phyloP scores from a whole-genome alignment of 2,329 filamentous ascomycete genomes.

The Ceratocystis harringtonii region DNA sequence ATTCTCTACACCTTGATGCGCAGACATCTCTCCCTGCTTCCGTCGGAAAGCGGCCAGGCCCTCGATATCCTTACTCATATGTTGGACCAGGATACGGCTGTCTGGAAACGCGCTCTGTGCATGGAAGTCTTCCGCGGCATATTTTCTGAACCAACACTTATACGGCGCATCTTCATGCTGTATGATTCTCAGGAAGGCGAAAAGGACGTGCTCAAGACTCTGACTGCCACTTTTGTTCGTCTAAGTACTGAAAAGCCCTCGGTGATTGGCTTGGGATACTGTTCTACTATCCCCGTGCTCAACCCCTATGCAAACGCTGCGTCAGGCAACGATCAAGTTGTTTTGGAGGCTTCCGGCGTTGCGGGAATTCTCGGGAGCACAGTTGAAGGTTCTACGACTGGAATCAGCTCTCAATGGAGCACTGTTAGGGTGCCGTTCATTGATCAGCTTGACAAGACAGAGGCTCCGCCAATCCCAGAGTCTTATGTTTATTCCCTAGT shows the following conservation, averaged over 20 bases:
- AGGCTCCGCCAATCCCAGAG: conserved; percentile 68
- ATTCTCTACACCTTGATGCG: conserved; percentile 71
- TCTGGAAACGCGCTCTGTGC: conserved; percentile 80
- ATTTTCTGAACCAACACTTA: conserved; percentile 63
- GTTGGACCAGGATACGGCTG: conserved; percentile 66
- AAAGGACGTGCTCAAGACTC: conserved; percentile 62
- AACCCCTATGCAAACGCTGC: conserved; percentile 41
- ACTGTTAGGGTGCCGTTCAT: conserved; percentile 73
- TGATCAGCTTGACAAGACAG: conserved; percentile 85
- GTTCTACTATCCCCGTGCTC: conserved; percentile 66
- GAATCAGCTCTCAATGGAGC: conserved; percentile 88
- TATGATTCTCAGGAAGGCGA: conserved; percentile 62
- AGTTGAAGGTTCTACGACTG: conserved; percentile 51
- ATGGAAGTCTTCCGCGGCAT: conserved; percentile 83
- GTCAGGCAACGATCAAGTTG: conserved; percentile 60
- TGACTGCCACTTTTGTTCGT: conserved; percentile 80
- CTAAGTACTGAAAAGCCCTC: conserved; percentile 80
- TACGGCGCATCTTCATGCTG: conserved; percentile 63
- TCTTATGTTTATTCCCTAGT: conserved; percentile 89
- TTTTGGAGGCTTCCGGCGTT: conserved; percentile 75
- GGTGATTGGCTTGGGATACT: conserved; percentile 74
- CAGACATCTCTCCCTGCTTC: conserved; percentile 59
- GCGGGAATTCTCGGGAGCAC: conserved; percentile 70
- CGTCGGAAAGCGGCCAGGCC: conserved; percentile 68
- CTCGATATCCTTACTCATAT: conserved; percentile 70